phyloP scores from a whole-genome alignment of 2,329 filamentous ascomycete species.

The Alternaria sp. region DNA sequence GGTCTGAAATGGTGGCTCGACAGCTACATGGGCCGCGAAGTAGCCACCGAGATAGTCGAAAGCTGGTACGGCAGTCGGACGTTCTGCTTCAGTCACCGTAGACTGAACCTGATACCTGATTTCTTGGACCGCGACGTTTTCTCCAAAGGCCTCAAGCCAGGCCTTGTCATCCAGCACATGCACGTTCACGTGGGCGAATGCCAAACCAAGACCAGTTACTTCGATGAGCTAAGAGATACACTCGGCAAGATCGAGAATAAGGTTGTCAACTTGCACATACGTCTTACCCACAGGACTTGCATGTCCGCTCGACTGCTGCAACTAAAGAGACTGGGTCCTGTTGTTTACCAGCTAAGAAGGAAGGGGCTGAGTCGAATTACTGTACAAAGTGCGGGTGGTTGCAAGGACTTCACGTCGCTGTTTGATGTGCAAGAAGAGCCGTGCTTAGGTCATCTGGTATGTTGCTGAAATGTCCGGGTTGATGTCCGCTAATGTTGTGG shows the following conservation, averaged over 20 bases:
- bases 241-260: background rate
- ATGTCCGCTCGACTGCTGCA: too few relatives aligned
- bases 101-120: background rate
- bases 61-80: background rate
- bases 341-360: background rate
- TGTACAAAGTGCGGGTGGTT: background rate
- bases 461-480: background rate
- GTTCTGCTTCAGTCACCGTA: background rate
- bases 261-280: background rate
- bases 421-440: background rate
- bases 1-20: background rate
- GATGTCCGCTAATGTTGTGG: background rate
- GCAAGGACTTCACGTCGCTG: background rate
- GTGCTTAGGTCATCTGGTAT: too few relatives aligned
- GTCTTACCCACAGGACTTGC: background rate
- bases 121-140: background rate
- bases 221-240: background rate
- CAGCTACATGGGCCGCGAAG: background rate
- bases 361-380: background rate
- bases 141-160: background rate
- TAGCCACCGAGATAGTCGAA: background rate
- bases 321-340: background rate
- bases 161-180: background rate
- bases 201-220: background rate
- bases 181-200: background rate